Evolutionary conservation across 768 basidiomycete genomes (phyloP).

Genomic region (Neoboletus magnificus): DNA sequence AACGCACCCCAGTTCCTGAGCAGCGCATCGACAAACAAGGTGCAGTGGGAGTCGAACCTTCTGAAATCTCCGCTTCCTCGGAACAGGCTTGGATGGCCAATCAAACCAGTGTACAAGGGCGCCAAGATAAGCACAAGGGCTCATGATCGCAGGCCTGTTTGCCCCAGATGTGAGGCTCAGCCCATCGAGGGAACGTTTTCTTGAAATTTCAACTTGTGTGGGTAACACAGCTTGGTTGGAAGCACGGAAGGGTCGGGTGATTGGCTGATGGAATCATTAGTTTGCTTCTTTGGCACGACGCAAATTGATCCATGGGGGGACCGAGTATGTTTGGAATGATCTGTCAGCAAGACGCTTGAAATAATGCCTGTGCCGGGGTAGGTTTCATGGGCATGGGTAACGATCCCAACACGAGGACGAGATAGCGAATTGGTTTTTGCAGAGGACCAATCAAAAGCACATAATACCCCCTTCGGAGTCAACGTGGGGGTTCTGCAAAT

Average conservation of each 20-base stretch:
- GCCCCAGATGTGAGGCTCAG: slow-evolving; percentile 16
- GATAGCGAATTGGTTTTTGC: slow-evolving; percentile 10
- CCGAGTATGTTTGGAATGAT: background rate
- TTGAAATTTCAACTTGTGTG: slow-evolving; percentile 8
- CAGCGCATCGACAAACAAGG: slow-evolving; percentile 12
- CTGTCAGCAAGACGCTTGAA: background rate
- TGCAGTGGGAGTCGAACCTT: slow-evolving; percentile 10
- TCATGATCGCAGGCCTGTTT: slow-evolving; percentile 5
- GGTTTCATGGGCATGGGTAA: slow-evolving; percentile 3
- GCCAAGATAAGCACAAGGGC: slow-evolving; percentile 15
- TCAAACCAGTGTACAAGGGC: slow-evolving; percentile 5
- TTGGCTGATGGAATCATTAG: slow-evolving; percentile 1
- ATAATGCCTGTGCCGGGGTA: background rate
- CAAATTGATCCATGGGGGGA: background rate
- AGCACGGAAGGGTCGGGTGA: background rate
- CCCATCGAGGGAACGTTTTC: slow-evolving; percentile 1
- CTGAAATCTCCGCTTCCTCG: slow-evolving; percentile 12
- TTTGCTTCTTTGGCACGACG: background rate
- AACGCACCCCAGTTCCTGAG: slow-evolving; percentile 31
- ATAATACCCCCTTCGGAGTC: background rate
- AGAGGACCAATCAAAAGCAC: background rate
- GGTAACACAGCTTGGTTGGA: background rate
- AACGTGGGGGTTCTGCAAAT: background rate
- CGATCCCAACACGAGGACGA: slow-evolving; percentile 9
- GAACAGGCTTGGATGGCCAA: slow-evolving; percentile 4